Conservation (phyloP, 2,329 filamentous ascomycete genomes). For the Claviceps fusiformis region DNA sequence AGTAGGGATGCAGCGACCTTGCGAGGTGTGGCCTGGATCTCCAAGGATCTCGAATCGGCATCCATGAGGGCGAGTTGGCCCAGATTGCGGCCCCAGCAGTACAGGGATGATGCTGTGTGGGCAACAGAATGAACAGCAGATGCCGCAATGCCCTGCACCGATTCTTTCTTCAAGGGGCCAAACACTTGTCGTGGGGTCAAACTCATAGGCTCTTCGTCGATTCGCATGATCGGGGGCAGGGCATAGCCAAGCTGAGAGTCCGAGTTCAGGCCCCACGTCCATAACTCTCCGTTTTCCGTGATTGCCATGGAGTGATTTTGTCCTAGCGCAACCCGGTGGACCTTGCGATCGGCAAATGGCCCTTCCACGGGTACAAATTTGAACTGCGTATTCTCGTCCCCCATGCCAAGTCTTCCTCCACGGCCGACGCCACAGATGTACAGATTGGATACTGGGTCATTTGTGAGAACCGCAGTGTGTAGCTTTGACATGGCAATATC, state of each 20-base stretch:
- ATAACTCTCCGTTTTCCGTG: conserved; percentile 75
- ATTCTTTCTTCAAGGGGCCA: conserved; percentile 77
- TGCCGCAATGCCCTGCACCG: conserved; percentile 68
- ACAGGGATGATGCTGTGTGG: conserved; percentile 67
- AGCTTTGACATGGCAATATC: conserved; percentile 83
- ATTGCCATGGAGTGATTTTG: conserved; percentile 85
- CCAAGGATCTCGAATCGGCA: conserved; percentile 81
- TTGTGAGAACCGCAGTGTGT: conserved; percentile 77
- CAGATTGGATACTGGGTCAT: conserved; percentile 77
- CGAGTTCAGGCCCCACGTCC: conserved; percentile 86
- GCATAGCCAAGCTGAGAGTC: conserved; percentile 77
- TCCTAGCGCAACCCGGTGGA: conserved; percentile 69
- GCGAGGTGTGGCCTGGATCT: conserved; percentile 67
- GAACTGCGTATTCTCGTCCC: conserved; percentile 82
- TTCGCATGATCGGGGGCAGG: conserved; percentile 50
- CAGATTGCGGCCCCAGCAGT: conserved; percentile 89
- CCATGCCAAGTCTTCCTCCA: conserved; percentile 76
- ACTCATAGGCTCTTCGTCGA: conserved; percentile 76
- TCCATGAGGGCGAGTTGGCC: conserved; percentile 91
- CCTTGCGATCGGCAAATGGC: conserved; percentile 59
- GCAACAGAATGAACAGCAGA: conserved; percentile 87
- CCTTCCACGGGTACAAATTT: conserved; percentile 71
- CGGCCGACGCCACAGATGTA: conserved; percentile 88
- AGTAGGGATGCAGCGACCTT: conserved; percentile 73
- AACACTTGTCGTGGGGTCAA: conserved; percentile 77